Evolutionary conservation across 1,139 yeast genomes (phyloP).

Genomic region (Lizanozyma gosingica): DNA sequence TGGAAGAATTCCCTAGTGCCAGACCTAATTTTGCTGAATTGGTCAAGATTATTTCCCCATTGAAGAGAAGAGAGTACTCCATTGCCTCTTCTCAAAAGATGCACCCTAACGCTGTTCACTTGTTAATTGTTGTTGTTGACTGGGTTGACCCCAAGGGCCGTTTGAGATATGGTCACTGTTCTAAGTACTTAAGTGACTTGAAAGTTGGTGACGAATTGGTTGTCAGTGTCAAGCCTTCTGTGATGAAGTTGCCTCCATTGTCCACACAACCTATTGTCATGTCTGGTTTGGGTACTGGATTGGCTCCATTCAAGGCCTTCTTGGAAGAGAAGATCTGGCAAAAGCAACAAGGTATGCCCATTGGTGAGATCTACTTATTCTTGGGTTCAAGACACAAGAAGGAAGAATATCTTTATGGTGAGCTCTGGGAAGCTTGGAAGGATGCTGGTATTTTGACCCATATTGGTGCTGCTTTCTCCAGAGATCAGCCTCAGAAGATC

Average conservation of each 20-base stretch:
- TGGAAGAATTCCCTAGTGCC: conserved; percentile 74
- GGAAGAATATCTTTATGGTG: conserved; percentile 95
- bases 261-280: conserved; percentile 86
- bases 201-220: conserved; percentile 77
- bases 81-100: conserved; percentile 93
- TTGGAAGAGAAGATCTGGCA: conserved; percentile 95
- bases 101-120: conserved; percentile 86
- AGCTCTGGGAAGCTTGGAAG: conserved; percentile 92
- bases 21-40: conserved; percentile 71
- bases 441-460: conserved; percentile 90
- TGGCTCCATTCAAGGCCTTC: conserved; percentile 97
- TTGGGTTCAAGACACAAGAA: conserved; percentile 94
- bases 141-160: conserved; percentile 89
- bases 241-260: conserved; percentile 88
- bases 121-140: conserved; percentile 91
- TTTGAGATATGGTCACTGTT: conserved; percentile 88
- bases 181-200: conserved; percentile 79
- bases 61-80: conserved; percentile 97
- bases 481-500: conserved; percentile 93
- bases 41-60: conserved; percentile 66
- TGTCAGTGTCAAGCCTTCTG: conserved; percentile 93
- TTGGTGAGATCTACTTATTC: conserved; percentile 83
- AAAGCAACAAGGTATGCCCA: conserved; percentile 75
- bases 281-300: conserved; percentile 98
- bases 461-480: conserved; percentile 96